Evolutionary conservation across 768 basidiomycete genomes (phyloP).

Genomic region (Tulasnella sp.): DNA sequence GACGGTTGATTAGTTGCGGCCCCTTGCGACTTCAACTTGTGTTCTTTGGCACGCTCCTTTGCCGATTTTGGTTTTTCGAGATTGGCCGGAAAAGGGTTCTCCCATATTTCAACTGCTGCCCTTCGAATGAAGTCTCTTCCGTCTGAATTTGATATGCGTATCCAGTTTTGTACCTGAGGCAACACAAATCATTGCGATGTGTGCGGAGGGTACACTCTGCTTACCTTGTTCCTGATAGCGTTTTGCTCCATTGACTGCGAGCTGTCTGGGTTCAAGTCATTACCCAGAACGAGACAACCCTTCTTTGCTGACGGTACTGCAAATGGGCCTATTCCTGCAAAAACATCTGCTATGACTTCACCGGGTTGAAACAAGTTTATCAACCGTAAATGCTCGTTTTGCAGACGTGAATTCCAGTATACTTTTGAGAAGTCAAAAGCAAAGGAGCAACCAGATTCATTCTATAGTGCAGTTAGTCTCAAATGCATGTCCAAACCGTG

Average conservation of each 20-base stretch:
- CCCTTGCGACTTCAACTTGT: conserved; percentile 4
- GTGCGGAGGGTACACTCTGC: conserved; percentile 18
- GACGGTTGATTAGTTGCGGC: background rate
- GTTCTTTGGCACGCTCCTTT: conserved; percentile 33
- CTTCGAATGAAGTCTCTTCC: conserved; percentile 72
- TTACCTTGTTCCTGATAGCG: conserved; percentile 60
- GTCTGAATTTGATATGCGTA: conserved; percentile 68
- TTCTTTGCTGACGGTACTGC: conserved; percentile 86
- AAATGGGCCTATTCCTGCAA: conserved; percentile 97
- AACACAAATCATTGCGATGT: background rate
- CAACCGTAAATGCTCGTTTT: conserved; percentile 80
- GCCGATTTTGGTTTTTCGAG: conserved; percentile 31
- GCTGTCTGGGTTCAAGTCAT: conserved; percentile 88
- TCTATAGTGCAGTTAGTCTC: conserved; percentile 31
- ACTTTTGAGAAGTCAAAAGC: conserved; percentile 90
- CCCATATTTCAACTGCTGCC: conserved; percentile 39
- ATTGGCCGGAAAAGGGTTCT: conserved; percentile 53
- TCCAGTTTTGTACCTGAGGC: conserved; percentile 52
- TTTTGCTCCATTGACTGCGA: conserved; percentile 65
- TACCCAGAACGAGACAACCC: conserved; percentile 79
- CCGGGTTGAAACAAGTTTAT: conserved; percentile 52
- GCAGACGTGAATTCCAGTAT: conserved; percentile 96
- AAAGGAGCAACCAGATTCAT: conserved; percentile 76
- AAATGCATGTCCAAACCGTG: background rate
- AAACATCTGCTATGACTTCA: conserved; percentile 79